Evolutionary conservation across 192 early-diverging fungal genomes (phyloP).

Genomic region (Paraglomus brasilianum): DNA sequence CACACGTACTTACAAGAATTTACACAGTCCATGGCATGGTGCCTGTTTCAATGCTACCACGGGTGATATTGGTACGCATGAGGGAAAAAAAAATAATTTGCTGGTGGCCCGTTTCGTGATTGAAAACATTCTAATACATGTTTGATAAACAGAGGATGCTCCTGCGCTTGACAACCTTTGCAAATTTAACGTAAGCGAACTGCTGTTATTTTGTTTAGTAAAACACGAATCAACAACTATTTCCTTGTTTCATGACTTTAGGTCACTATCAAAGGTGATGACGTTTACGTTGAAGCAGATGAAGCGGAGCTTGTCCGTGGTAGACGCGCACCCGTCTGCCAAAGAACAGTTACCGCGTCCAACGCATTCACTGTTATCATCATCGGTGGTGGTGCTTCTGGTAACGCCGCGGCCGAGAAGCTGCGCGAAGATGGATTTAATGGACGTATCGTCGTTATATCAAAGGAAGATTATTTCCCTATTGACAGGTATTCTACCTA

Average conservation of each 20-base stretch:
- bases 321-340: conserved; percentile 29
- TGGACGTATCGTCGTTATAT: conserved; percentile 47
- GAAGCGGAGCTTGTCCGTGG: conserved; percentile 31
- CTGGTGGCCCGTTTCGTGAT: not conserved
- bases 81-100: not conserved
- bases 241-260: not conserved
- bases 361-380: conserved; percentile 43
- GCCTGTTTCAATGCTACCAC: conserved; percentile 41
- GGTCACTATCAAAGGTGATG: conserved; percentile 38
- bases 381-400: conserved; percentile 54
- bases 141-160: conserved; percentile 36
- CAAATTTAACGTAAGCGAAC: conserved; percentile 26
- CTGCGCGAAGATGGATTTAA: conserved; percentile 46
- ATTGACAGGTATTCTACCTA: conserved; percentile 45
- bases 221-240: not conserved
- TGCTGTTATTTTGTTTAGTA: not conserved
- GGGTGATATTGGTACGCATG: conserved; percentile 40
- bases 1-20: not conserved
- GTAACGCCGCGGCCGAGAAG: conserved; percentile 45
- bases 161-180: conserved; percentile 41
- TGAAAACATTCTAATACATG: not conserved
- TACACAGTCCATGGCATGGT: conserved; percentile 42
- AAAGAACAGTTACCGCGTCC: not conserved
- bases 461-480: conserved; percentile 52
- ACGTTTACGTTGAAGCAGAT: conserved; percentile 41